phyloP scores from a whole-genome alignment of 441 rosid species.

The Gossypium lobatum region DNA sequence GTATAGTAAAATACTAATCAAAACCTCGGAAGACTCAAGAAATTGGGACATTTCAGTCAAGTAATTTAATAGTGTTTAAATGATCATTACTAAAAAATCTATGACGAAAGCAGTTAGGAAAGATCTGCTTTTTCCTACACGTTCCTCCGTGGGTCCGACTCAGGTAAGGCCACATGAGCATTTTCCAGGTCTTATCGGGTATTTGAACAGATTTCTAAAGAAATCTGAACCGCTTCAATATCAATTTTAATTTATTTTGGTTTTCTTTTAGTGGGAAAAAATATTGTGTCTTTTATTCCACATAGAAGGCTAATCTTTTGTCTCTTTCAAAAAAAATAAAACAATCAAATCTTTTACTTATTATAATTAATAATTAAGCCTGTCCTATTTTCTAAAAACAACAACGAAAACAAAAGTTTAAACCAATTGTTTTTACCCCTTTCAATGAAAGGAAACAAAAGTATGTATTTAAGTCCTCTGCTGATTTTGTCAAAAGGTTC shows the following conservation, averaged over 20 bases:
- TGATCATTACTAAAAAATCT: background rate
- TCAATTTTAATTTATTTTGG: background rate
- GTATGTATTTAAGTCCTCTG: background rate
- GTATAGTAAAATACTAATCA: slow-evolving; percentile 5
- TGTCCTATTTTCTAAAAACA: slow-evolving; percentile 4
- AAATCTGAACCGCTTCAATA: slow-evolving; percentile 5
- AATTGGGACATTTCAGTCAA: background rate
- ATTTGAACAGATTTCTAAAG: background rate
- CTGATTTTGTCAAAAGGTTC: background rate
- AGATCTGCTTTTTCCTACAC: background rate
- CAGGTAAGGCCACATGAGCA: background rate
- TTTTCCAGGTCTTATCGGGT: background rate
- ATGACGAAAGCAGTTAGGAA: slow-evolving; percentile 7
- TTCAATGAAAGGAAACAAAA: background rate
- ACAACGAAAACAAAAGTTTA: background rate
- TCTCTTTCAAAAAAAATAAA: background rate
- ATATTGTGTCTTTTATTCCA: background rate
- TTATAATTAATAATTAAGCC: background rate
- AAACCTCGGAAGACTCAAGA: slow-evolving; percentile 3
- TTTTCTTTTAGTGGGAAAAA: background rate
- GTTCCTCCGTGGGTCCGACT: slow-evolving; percentile 15
- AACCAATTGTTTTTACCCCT: background rate
- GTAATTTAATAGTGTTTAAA: background rate
- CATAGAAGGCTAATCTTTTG: slow-evolving; percentile 1
- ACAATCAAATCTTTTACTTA: background rate